A percentile compares a stretch with the other conserved stretches of the same genome.
Conservation (phyloP, 495 filamentous ascomycete genomes). For the Letharia columbiana region DNA sequence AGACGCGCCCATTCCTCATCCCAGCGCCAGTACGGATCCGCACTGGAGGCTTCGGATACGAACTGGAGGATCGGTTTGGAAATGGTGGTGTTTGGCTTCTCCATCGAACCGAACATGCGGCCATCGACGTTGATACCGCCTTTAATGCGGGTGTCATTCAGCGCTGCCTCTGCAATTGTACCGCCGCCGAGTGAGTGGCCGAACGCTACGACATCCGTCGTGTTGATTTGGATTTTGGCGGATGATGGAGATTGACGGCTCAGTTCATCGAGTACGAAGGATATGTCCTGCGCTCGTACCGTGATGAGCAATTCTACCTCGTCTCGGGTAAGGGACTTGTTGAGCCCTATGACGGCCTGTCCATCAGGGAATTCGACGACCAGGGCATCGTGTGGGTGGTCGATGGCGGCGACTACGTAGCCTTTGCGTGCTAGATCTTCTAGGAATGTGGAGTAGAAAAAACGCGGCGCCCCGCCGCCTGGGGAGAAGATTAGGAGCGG, state of each 20-base stretch:
- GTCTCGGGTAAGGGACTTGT: constrained; percentile 8
- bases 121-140: constrained; percentile 46
- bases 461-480: constrained; percentile 28
- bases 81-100: constrained; percentile 19
- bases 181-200: constrained; percentile 51
- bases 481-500: constrained; percentile 35
- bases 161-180: constrained; percentile 35
- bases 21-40: constrained; percentile 26
- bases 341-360: constrained; percentile 21
- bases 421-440: constrained; percentile 40
- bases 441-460: constrained; percentile 34
- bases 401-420: constrained; percentile 39
- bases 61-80: constrained; percentile 30
- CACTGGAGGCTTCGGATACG: constrained; percentile 21
- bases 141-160: constrained; percentile 33
- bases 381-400: constrained; percentile 42
- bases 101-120: constrained; percentile 28
- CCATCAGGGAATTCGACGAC: constrained; percentile 47
- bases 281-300: constrained; percentile 32
- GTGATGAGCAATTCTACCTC: constrained; percentile 17
- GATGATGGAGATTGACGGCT: constrained; percentile 8
- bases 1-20: constrained; percentile 25
- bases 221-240: constrained; percentile 1
- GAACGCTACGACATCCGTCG: constrained; percentile 24
- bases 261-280: constrained; percentile 33